Percentiles rank a stretch among this genome's conserved stretches.
Evolutionary conservation across 805 yeast species (phyloP).

Genomic region (Candida ortonii): DNA sequence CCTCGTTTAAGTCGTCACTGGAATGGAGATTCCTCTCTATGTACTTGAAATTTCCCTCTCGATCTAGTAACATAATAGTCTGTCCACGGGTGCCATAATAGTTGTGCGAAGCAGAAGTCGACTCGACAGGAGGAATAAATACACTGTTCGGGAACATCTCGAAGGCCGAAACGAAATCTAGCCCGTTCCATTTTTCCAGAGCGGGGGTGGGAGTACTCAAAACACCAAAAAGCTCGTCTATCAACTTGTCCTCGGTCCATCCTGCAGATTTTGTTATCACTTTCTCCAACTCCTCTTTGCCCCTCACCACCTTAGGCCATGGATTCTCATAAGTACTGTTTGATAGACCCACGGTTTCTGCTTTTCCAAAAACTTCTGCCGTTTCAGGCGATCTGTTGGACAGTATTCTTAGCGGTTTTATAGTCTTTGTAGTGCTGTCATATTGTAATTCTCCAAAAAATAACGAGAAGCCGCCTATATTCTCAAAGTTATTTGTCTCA

Average conservation of each 20-base stretch:
- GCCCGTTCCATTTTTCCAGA: constrained; percentile 28
- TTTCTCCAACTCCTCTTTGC: constrained; percentile 57
- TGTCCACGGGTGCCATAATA: constrained; percentile 89
- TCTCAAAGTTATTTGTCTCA: constrained; percentile 28
- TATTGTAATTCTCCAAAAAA: constrained; percentile 49
- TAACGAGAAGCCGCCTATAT: constrained; percentile 63
- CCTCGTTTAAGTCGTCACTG: constrained; percentile 36
- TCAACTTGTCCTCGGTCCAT: constrained; percentile 37
- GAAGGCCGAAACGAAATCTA: constrained; percentile 28
- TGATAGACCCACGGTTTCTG: constrained; percentile 54
- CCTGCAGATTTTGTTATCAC: constrained; percentile 30
- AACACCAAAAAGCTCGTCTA: constrained; percentile 51
- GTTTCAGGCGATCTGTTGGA: constrained; percentile 45
- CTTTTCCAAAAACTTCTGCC: constrained; percentile 17
- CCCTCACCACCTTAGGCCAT: constrained; percentile 72
- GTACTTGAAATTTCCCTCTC: constrained; percentile 49
- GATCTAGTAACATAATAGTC: constrained; percentile 64
- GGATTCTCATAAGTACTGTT: constrained; percentile 64
- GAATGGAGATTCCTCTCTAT: constrained; percentile 59
- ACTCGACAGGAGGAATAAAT: constrained; percentile 65
- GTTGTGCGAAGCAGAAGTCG: constrained; percentile 37
- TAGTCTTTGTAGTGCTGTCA: constrained; percentile 22
- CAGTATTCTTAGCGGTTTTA: constrained; percentile 41
- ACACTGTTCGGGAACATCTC: constrained; percentile 55
- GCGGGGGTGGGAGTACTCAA: constrained; percentile 43